phyloP scores from a whole-genome alignment of 441 rosid species.

The Corymbia citriodora region DNA sequence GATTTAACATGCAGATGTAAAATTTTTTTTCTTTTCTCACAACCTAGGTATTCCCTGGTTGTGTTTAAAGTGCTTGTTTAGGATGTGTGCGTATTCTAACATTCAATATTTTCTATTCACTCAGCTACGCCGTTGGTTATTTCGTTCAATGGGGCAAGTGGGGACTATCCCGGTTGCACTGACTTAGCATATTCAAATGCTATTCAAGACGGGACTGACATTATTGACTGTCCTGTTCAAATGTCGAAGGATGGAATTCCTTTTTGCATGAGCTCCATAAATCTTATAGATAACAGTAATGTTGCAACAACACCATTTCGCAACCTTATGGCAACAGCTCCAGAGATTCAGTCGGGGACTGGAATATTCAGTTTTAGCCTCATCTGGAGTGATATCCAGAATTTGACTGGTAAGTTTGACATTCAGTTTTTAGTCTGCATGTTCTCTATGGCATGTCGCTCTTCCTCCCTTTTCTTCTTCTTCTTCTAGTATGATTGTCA shows the following conservation, averaged over 20 bases:
- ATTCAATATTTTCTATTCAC: neutral
- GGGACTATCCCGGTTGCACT: slow-evolving; percentile 73
- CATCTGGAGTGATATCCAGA: slow-evolving; percentile 52
- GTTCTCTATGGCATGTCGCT: neutral
- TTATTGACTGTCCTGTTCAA: slow-evolving; percentile 80
- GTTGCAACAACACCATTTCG: slow-evolving; percentile 31
- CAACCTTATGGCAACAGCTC: slow-evolving; percentile 23
- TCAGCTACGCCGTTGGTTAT: slow-evolving; percentile 40
- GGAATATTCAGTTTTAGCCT: slow-evolving; percentile 61
- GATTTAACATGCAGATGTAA: neutral
- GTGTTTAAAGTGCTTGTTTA: neutral
- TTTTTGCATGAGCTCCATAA: slow-evolving; percentile 49
- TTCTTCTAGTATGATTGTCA: neutral
- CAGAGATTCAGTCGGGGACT: slow-evolving; percentile 19
- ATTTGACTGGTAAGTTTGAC: slow-evolving; percentile 46
- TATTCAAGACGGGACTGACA: slow-evolving; percentile 51
- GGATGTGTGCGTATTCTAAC: neutral
- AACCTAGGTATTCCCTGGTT: neutral
- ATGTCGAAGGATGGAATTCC: slow-evolving; percentile 61
- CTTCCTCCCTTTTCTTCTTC: neutral
- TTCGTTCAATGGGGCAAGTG: slow-evolving; percentile 76
- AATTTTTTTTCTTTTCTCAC: neutral
- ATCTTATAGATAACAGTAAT: slow-evolving; percentile 47
- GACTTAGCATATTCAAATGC: slow-evolving; percentile 68
- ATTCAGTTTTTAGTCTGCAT: neutral